phyloP scores from a whole-genome alignment of 2,329 filamentous ascomycete species.

The Meredithiella fracta region DNA sequence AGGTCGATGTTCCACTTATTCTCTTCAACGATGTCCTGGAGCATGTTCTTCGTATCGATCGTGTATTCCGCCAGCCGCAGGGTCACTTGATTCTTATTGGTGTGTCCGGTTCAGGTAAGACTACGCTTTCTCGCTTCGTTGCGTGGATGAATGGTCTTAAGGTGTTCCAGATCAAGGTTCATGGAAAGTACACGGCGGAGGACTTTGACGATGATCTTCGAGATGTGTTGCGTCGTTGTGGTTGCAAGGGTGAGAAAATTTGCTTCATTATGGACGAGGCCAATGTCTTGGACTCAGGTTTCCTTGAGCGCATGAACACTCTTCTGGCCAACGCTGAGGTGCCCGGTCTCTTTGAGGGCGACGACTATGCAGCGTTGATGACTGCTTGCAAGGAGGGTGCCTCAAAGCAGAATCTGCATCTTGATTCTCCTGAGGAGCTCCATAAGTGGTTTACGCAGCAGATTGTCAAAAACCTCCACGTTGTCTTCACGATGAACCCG shows the following conservation, averaged over 20 bases:
- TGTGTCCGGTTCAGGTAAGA: conserved; percentile 97
- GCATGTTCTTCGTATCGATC: conserved; percentile 93
- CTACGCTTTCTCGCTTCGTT: conserved; percentile 90
- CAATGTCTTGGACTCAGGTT: conserved; percentile 95
- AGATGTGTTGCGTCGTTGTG: conserved; percentile 80
- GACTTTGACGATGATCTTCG: conserved; percentile 97
- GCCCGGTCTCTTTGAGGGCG: conserved; percentile 95
- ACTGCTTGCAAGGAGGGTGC: conserved; percentile 97
- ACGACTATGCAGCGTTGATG: conserved; percentile 96
- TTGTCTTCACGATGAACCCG: conserved; percentile 99
- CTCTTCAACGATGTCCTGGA: conserved; percentile 99
- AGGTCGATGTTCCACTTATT: conserved; percentile 94
- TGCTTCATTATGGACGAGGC: conserved; percentile 99
- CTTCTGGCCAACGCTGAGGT: conserved; percentile 98
- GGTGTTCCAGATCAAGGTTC: conserved; percentile 99
- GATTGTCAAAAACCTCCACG: conserved; percentile 96
- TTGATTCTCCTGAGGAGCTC: conserved; percentile 97
- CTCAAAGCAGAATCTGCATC: conserved; percentile 80
- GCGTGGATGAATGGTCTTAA: conserved; percentile 99
- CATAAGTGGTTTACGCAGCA: conserved; percentile 99
- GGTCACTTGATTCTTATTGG: conserved; percentile 96
- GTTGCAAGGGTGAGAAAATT: conserved; percentile 97
- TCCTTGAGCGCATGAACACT: conserved; percentile 98
- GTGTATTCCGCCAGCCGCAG: conserved; percentile 95
- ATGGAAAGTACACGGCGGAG: conserved; percentile 93